phyloP scores from a whole-genome alignment of 352 stramenopile genomes.

The Aphanomyces invadans region DNA sequence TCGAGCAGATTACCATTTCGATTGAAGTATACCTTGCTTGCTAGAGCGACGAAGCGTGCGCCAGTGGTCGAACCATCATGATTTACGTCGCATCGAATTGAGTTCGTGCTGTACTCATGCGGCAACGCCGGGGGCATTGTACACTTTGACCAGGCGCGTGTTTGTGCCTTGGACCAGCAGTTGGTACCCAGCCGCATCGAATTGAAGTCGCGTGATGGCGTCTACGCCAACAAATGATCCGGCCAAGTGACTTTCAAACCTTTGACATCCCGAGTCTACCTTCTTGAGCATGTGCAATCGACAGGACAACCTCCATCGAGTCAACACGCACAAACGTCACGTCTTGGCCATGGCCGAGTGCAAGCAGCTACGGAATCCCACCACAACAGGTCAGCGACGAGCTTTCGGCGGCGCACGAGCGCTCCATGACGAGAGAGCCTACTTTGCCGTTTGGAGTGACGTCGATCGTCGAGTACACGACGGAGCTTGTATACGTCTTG shows the following conservation, averaged over 20 bases:
- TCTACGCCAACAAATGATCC: neutral
- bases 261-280: too few species aligned
- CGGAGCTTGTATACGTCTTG: constrained; percentile 46
- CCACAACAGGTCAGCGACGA: neutral
- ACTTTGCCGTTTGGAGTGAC: constrained; percentile 65
- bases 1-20: too few species aligned
- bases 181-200: neutral
- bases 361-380: neutral
- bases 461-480: constrained; percentile 48
- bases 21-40: too few species aligned
- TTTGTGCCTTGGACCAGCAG: neutral
- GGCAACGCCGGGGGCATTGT: neutral
- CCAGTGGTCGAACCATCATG: neutral
- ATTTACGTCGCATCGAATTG: too few species aligned
- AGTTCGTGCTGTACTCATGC: too few species aligned
- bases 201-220: constrained; percentile 1
- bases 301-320: neutral
- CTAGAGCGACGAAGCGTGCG: too few species aligned
- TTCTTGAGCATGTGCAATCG: constrained; percentile 1
- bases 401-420: too few species aligned
- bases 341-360: neutral
- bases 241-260: too few species aligned
- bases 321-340: neutral
- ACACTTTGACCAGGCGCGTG: neutral
- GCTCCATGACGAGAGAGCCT: neutral